Evolutionary conservation across 2,329 filamentous ascomycete genomes (phyloP).

Genomic region (Chlorencoelia australis): DNA sequence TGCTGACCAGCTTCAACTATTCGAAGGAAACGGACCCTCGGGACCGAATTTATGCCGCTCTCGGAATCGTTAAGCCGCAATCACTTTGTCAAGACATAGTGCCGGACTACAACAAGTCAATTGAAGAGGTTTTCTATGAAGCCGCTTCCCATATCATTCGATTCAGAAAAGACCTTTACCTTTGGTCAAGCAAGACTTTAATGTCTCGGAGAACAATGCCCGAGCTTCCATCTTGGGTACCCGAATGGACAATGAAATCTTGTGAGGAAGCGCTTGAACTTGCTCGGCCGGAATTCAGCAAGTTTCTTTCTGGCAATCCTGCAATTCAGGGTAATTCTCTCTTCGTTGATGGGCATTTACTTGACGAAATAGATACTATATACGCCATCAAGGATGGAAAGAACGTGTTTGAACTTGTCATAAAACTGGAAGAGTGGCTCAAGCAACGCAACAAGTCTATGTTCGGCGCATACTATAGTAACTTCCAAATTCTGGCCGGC

Average conservation of each 20-base stretch:
- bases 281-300: slow-evolving; percentile 1
- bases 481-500: background rate
- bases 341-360: slow-evolving; percentile 4
- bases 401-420: slow-evolving; percentile 1
- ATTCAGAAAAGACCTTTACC: slow-evolving; percentile 1
- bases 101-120: slow-evolving; percentile 1
- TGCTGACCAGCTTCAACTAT: slow-evolving; percentile 2
- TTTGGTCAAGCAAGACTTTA: slow-evolving; percentile 1
- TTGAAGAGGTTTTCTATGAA: slow-evolving; percentile 3
- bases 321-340: slow-evolving; percentile 1
- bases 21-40: slow-evolving; percentile 1
- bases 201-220: background rate
- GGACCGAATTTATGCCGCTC: slow-evolving; percentile 1
- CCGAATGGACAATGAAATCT: slow-evolving; percentile 3
- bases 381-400: slow-evolving; percentile 1
- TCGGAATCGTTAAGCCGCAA: slow-evolving; percentile 2
- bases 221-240: slow-evolving; percentile 1
- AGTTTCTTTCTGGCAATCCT: slow-evolving; percentile 1
- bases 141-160: slow-evolving; percentile 1
- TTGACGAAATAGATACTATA: slow-evolving; percentile 5
- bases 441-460: background rate
- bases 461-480: background rate
- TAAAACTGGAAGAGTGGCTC: background rate
- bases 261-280: slow-evolving; percentile 1
- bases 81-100: background rate